Evolutionary conservation across 1,139 yeast genomes (phyloP).

Genomic region (Kodamaea derodonti): DNA sequence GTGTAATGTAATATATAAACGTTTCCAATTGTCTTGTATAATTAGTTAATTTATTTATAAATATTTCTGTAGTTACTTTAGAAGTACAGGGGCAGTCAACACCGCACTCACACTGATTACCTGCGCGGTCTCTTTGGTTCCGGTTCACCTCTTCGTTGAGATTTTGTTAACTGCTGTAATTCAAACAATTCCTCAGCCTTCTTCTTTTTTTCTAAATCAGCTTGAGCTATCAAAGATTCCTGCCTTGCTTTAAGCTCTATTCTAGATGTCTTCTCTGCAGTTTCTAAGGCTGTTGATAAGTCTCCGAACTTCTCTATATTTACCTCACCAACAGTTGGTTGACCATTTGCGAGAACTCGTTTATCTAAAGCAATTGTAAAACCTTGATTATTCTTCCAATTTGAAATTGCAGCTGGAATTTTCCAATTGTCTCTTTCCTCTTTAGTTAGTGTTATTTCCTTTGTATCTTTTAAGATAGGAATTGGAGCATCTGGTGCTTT

Average conservation of each 20-base stretch:
- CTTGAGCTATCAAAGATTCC: conserved; percentile 50
- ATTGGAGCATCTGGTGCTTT: conserved; percentile 67
- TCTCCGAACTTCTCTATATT: conserved; percentile 58
- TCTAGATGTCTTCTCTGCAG: conserved; percentile 73
- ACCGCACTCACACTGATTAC: too few relatives aligned
- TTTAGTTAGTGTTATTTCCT: conserved; percentile 49
- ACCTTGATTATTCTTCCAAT: conserved; percentile 95
- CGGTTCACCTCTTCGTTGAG: conserved; percentile 15
- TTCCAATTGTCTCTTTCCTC: conserved; percentile 82
- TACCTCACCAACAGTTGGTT: conserved; percentile 28
- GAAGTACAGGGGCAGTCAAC: too few relatives aligned
- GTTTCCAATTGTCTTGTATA: too few relatives aligned
- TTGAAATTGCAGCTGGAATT: conserved; percentile 88
- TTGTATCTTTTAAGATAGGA: conserved; percentile 31
- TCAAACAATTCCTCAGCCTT: conserved; percentile 57
- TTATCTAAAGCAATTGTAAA: conserved; percentile 80
- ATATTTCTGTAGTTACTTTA: too few relatives aligned
- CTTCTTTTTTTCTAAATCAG: conserved; percentile 52
- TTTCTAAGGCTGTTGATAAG: conserved; percentile 67
- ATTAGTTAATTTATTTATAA: too few relatives aligned
- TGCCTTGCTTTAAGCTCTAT: conserved; percentile 63
- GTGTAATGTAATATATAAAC: too few relatives aligned
- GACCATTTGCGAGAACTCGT: conserved; percentile 58
- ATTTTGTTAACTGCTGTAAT: conserved; percentile 58
- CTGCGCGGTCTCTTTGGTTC: too few relatives aligned